These are phyloP conservation scores for Populus hybrid DNA, from an alignment of 441 rosid genomes.

Conservation along the genomic window DNA sequence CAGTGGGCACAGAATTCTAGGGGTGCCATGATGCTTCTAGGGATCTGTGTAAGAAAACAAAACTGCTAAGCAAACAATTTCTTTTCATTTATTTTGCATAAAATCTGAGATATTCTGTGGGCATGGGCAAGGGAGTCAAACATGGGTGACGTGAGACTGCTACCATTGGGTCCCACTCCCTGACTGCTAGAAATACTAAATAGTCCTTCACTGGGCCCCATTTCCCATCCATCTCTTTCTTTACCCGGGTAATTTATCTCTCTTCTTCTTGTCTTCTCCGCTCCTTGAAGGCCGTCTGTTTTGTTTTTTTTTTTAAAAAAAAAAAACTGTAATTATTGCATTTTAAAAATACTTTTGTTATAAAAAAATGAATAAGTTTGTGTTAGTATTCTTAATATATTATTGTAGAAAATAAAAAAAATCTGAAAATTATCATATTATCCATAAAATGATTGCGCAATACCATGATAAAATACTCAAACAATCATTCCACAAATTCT, in stretches of 20 bases:
- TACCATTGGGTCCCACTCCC: conserved; percentile 1
- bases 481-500: background rate
- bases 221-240: background rate
- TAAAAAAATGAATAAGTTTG: no score
- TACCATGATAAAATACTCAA: no score
- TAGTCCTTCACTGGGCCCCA: background rate
- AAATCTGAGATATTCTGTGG: background rate
- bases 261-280: background rate
- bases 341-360: no score
- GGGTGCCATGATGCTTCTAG: conserved; percentile 25
- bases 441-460: background rate
- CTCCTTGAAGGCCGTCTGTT: background rate
- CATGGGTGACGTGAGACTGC: conserved; percentile 7
- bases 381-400: no score
- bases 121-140: conserved; percentile 7
- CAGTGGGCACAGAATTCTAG: conserved; percentile 29
- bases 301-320: no score
- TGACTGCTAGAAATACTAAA: background rate
- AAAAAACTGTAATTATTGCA: no score
- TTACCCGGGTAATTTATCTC: background rate
- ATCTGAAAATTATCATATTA: no score
- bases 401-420: no score
- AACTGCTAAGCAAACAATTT: background rate
- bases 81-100: background rate
- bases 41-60: conserved; percentile 22